phyloP scores from a whole-genome alignment of 2,329 filamentous ascomycete species.

The Chaetomium strumarium region DNA sequence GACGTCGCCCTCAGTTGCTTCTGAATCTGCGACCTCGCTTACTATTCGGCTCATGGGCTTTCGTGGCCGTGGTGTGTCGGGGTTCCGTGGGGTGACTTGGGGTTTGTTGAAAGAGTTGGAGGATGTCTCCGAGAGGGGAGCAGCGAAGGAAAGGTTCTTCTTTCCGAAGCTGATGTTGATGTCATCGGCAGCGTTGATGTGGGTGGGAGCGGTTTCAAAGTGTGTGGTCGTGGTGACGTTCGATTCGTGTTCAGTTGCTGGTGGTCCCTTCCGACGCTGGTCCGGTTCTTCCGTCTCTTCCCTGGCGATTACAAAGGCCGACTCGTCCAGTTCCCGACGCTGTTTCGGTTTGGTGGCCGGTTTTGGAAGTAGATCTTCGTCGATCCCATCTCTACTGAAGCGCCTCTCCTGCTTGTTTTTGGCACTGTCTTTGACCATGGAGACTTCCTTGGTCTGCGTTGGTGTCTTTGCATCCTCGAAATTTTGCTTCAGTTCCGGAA shows the following conservation, averaged over 20 bases:
- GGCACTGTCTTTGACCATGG: background rate
- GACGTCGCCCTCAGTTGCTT: conserved; percentile 29
- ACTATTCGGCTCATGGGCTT: conserved; percentile 31
- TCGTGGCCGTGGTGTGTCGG: conserved; percentile 8
- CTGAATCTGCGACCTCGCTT: conserved; percentile 41
- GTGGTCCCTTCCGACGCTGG: background rate
- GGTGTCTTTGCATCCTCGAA: conserved; percentile 10
- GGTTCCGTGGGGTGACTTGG: conserved; percentile 29
- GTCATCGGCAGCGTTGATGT: conserved; percentile 14
- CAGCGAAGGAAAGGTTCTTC: conserved; percentile 24
- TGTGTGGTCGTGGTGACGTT: conserved; percentile 19
- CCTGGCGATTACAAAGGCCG: conserved; percentile 14
- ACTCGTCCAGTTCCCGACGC: conserved; percentile 15
- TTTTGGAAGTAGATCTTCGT: conserved; percentile 18
- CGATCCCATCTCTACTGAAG: conserved; percentile 1
- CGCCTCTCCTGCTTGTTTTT: conserved; percentile 5
- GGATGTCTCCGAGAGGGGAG: conserved; percentile 38
- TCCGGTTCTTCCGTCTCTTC: background rate
- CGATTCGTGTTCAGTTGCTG: conserved; percentile 7
- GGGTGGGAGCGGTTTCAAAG: conserved; percentile 26
- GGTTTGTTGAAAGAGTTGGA: conserved; percentile 37
- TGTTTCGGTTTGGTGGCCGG: conserved; percentile 14
- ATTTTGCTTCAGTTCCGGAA: conserved; percentile 39
- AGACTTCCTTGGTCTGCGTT: conserved; percentile 6
- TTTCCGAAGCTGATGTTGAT: conserved; percentile 6